Evolutionary conservation across 164 flowering plant species (phyloP), one percentile per base, ranked within the genome.

Genomic region (Hamamelis virginiana): DNA sequence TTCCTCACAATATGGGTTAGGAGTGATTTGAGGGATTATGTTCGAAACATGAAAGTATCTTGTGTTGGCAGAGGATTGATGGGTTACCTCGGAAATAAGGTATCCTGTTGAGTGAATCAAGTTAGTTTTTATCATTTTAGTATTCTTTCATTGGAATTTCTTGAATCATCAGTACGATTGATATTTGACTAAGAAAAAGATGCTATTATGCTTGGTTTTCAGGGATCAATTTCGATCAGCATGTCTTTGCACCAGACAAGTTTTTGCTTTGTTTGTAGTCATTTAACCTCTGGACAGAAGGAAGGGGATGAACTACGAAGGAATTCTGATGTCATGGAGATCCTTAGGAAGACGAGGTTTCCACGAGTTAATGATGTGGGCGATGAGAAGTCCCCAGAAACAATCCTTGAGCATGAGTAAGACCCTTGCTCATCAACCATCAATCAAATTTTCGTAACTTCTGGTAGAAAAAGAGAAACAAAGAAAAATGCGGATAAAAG

Each of bases 1-100:
- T 86, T 79, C 68, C 87, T 88, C 28, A 86, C 92, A 0, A 60
- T 88, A 9, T 88, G 92, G 92, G 90, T 88, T 18, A 76, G 81
- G 60, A 85, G 84, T 72, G 92, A 88, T 52, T 59, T 88, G 69
- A 76, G 86, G 60, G 90, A 86, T 66, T 71, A 80, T 76, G 89
- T 86, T 23, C 77, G 73, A 27, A 86, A 86, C 77, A 77, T 86
- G 83, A 86, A 85, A 81, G 89, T 88, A 12, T 88, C 92, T 18
- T 86, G 90, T 72, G 84, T 88, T 67, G 92, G 92, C 59, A 80
- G 92, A 81, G 92, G 92, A 66, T 73, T 88, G 74, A 88, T 88
- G 92, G 92, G 92, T 48, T 88, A 86, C 67, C 90, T 88, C 27
- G 90, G 91, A 65, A 87, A 87, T 71, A 87, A 87, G 91, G 91